Evolutionary conservation across 2,329 filamentous ascomycete genomes (phyloP).

Genomic region (Ophiostoma perfectum): DNA sequence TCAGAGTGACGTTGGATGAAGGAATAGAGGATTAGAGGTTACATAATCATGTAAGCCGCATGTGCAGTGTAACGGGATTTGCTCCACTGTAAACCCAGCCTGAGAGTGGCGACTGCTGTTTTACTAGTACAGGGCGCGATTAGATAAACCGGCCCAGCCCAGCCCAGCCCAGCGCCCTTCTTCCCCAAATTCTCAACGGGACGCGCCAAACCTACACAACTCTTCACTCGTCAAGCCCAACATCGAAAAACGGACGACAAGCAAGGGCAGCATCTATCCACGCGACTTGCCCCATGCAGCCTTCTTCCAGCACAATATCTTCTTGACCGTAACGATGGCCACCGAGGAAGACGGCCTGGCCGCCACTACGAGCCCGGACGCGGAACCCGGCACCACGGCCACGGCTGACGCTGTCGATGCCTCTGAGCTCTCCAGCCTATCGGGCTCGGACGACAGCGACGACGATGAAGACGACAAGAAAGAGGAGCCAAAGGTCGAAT

Average conservation of each 20-base stretch:
- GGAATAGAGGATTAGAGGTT: neutral
- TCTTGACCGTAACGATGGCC: slow-evolving; percentile 17
- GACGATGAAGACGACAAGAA: slow-evolving; percentile 14
- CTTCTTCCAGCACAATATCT: no score
- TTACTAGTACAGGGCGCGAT: neutral
- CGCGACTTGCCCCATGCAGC: no score
- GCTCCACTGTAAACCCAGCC: neutral
- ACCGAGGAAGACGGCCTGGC: slow-evolving; percentile 20
- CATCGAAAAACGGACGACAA: neutral
- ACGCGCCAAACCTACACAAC: neutral
- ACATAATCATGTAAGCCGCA: neutral
- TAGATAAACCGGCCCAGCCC: slow-evolving; percentile 1
- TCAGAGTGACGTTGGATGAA: neutral
- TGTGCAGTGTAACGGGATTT: neutral
- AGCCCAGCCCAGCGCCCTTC: neutral
- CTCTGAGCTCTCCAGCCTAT: slow-evolving; percentile 21
- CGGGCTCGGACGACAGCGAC: slow-evolving; percentile 29
- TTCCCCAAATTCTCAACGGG: neutral
- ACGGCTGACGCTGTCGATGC: neutral
- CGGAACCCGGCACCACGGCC: neutral
- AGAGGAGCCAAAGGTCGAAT: slow-evolving; percentile 45
- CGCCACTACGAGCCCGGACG: neutral
- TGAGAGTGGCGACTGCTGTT: neutral
- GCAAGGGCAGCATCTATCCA: neutral
- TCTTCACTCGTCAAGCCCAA: neutral